phyloP scores from a whole-genome alignment of 2,329 filamentous ascomycete genomes.

The Ascochyta fabae region DNA sequence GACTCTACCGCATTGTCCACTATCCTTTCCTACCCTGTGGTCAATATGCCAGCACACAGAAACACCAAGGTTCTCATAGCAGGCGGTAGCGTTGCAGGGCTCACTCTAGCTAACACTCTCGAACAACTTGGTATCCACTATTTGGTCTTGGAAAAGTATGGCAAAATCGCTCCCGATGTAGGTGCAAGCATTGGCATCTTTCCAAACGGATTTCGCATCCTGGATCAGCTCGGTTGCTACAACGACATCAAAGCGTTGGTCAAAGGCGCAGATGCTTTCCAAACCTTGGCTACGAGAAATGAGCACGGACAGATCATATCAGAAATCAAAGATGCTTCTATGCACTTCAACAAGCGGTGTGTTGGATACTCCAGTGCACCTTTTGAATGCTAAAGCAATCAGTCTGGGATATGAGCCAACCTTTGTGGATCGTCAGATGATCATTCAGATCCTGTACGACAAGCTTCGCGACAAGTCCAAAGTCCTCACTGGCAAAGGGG shows the following conservation, averaged over 20 bases:
- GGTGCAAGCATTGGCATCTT: constrained; percentile 30
- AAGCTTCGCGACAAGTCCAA: constrained; percentile 21
- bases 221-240: constrained; percentile 28
- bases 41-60: background rate
- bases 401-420: background rate
- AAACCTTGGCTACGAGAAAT: background rate
- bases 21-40: no score
- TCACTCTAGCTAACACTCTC: constrained; percentile 22
- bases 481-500: constrained; percentile 10
- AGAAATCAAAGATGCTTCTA: no score
- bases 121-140: constrained; percentile 24
- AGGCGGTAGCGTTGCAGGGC: constrained; percentile 23
- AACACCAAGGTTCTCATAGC: constrained; percentile 17
- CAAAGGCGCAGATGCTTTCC: no score
- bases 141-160: constrained; percentile 21
- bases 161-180: constrained; percentile 18
- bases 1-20: no score
- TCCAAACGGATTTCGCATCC: constrained; percentile 22
- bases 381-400: no score
- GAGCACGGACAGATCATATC: background rate
- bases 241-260: background rate
- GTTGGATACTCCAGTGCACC: no score
- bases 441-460: constrained; percentile 21
- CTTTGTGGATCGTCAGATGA: constrained; percentile 23
- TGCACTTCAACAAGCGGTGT: no score